These are phyloP conservation scores for Termitomyces eurrhizus DNA, from an alignment of 768 basidiomycete species.

Conservation along the genomic window DNA sequence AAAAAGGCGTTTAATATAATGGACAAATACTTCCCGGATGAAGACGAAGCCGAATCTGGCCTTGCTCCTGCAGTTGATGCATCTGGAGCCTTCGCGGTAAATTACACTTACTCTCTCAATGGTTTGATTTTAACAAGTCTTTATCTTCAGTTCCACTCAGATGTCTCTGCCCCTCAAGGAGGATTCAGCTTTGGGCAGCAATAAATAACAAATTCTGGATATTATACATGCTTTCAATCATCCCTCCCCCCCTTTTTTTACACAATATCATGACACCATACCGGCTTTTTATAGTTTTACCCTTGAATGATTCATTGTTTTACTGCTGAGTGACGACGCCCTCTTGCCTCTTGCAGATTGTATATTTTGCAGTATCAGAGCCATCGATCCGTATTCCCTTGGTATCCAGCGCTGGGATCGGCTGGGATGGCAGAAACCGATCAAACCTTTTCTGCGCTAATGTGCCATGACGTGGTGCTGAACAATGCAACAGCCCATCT, in stretches of 20 bases:
- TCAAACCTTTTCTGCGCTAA: no score
- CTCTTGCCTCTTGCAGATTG: constrained; percentile 3
- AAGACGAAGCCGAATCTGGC: constrained; percentile 87
- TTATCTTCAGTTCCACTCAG: constrained; percentile 69
- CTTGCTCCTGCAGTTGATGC: constrained; percentile 78
- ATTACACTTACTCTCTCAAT: constrained; percentile 23
- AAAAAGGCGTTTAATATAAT: constrained; percentile 99
- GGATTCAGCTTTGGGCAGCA: constrained; percentile 92
- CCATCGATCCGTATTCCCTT: background rate
- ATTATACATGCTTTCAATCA: background rate
- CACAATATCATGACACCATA: constrained; percentile 2
- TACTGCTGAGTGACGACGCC: background rate
- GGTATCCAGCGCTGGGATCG: no score
- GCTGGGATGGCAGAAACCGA: no score
- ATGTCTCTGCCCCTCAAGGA: constrained; percentile 86
- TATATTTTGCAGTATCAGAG: background rate
- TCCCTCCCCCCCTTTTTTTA: background rate
- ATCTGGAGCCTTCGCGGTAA: constrained; percentile 69
- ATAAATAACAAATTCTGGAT: constrained; percentile 20
- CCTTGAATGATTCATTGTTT: constrained; percentile 7
- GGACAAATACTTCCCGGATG: constrained; percentile 98
- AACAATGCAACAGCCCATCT: no score
- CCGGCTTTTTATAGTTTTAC: constrained; percentile 13
- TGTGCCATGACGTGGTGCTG: no score
- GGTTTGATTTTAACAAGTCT: constrained; percentile 7